phyloP scores from a whole-genome alignment of 306 rosid genomes.

The Bauhinia variegata region DNA sequence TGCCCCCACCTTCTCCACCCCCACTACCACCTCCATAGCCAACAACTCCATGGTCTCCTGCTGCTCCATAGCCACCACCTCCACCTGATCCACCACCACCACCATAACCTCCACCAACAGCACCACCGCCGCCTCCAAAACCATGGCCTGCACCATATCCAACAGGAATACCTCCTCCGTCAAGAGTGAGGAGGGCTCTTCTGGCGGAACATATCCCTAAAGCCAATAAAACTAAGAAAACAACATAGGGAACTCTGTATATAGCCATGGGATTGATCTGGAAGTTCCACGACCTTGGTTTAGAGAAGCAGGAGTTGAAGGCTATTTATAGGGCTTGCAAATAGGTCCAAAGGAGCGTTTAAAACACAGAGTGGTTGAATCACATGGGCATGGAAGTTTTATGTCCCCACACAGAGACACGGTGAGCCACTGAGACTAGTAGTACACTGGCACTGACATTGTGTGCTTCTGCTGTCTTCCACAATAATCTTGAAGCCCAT shows the following conservation, averaged over 20 bases:
- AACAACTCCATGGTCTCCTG: constrained; percentile 30
- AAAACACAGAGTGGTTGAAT: constrained; percentile 51
- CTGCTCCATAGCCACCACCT: constrained; percentile 35
- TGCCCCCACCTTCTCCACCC: constrained; percentile 21
- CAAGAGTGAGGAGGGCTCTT: constrained; percentile 56
- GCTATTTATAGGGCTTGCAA: constrained; percentile 57
- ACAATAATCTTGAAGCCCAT: constrained; percentile 26
- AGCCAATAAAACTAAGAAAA: constrained; percentile 51
- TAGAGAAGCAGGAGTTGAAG: constrained; percentile 24
- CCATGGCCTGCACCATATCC: constrained; percentile 36
- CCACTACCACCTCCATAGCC: constrained; percentile 29
- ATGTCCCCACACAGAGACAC: constrained; percentile 46
- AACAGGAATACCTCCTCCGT: neutral
- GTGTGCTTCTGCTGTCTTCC: constrained; percentile 78
- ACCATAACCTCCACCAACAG: constrained; percentile 19
- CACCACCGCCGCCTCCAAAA: constrained; percentile 17
- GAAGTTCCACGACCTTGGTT: constrained; percentile 31
- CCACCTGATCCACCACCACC: constrained; percentile 19
- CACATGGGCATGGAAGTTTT: constrained; percentile 48
- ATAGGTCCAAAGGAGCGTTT: constrained; percentile 38
- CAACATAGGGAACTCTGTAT: constrained; percentile 32
- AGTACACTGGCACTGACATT: constrained; percentile 10
- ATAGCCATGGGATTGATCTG: constrained; percentile 50
- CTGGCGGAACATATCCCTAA: constrained; percentile 61
- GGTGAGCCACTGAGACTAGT: neutral